Evolutionary conservation across 352 stramenopile genomes (phyloP), one percentile per base, ranked within the genome.

Genomic region (Globisporangium takayamanum): DNA sequence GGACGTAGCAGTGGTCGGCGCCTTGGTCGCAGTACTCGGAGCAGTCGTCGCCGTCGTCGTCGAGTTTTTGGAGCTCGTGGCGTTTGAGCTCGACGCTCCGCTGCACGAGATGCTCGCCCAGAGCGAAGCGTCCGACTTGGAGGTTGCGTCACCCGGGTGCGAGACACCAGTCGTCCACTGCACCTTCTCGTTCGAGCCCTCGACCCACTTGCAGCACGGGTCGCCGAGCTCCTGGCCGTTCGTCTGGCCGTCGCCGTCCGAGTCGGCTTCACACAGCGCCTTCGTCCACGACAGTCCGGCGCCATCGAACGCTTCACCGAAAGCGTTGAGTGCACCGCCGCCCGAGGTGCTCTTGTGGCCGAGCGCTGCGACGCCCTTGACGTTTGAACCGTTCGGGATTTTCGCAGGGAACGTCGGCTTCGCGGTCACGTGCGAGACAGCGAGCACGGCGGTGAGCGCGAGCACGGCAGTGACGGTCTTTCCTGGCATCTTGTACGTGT

Each of bases 201-300:
- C 36, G 15, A 59, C 39, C 60, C 60, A 59, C 47, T 75, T 60
- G 52, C 77, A 87, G 60, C 69, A 66, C 25, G 77, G 78, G 58
- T 87, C 77, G 22, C 77, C 77, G 16, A 87, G 68, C 55, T 87
- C 77, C 55, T 83, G 55, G 3, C 77, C 77, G 55, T 87, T 88
- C 20, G 70, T 87, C 30, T 69, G 58, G 14, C 76, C 76, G 55
- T 87, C 77, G 20, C 67, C 64, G 41, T 74, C 67, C 20, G 67
- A 69, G 62, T 80, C 71, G n/a, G 54, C 55, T 52, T 76, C 59
- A 60, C 71, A 79, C 25, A 79, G 54, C 5, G 63, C 62, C 7
- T 59, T 46, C 12, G 55, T 79, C 71, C 71, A 79, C 53, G 46
- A 51, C 37, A 50, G 37, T 7, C 53, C 44, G 16, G 55, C 61